These are phyloP conservation scores for Sphaerulina musiva DNA, from an alignment of 2,329 filamentous ascomycete species.

Conservation along the genomic window DNA sequence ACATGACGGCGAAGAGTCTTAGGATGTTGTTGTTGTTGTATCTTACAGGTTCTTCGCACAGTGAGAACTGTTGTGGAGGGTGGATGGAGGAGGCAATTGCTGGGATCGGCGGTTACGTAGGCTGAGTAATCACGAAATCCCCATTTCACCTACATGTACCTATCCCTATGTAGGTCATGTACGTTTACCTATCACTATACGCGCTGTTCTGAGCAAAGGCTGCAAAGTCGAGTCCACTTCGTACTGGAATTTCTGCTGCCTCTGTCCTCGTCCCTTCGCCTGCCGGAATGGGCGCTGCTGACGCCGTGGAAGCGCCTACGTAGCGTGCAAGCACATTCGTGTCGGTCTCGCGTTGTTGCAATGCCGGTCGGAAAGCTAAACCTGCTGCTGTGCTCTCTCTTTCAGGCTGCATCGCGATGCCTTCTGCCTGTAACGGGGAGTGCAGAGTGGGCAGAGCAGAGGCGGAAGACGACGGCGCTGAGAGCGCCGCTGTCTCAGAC, in stretches of 20 bases:
- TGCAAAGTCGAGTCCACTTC: conserved; percentile 14
- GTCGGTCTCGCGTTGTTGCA: conserved; percentile 15
- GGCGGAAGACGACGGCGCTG: background rate
- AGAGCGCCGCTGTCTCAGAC: background rate
- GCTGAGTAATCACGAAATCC: conserved; percentile 1
- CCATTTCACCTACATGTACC: background rate
- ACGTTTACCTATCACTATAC: conserved; percentile 15
- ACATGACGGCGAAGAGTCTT: background rate
- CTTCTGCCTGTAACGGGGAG: background rate
- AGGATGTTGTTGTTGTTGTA: too few species aligned
- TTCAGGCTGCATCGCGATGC: background rate
- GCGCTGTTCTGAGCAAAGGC: conserved; percentile 20
- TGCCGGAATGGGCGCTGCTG: background rate
- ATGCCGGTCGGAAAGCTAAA: conserved; percentile 5
- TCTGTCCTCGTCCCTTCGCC: background rate
- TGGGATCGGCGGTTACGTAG: background rate
- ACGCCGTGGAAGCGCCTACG: background rate
- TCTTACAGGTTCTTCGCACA: too few species aligned
- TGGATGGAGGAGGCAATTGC: background rate
- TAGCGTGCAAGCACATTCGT: conserved; percentile 8
- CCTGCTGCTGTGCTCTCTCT: background rate
- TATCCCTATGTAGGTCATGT: background rate
- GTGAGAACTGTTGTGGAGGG: too few species aligned
- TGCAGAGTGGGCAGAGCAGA: background rate
- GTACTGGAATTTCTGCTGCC: background rate